Conservation (phyloP, 371 early-diverging fungal species). For the Parasitella parasitica region DNA sequence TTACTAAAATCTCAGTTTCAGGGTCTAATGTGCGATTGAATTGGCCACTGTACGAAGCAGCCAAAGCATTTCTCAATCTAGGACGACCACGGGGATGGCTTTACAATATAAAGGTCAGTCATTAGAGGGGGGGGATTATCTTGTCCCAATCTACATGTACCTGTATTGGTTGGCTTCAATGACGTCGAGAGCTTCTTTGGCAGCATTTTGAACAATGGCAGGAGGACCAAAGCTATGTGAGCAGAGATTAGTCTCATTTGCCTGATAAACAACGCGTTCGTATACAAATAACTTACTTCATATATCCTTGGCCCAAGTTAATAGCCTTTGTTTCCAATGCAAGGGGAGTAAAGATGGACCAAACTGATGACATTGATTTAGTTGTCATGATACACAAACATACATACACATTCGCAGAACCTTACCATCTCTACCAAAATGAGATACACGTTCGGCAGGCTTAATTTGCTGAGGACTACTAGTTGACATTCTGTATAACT, state of each 20-base stretch:
- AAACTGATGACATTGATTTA: slow-evolving; percentile 54
- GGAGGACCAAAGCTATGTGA: slow-evolving; percentile 79
- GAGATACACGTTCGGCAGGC: slow-evolving; percentile 40
- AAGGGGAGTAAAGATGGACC: slow-evolving; percentile 91
- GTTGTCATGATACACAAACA: not conserved
- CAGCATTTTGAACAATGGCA: slow-evolving; percentile 84
- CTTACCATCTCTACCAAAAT: slow-evolving; percentile 48
- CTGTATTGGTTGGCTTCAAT: slow-evolving; percentile 83
- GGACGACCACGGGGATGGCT: slow-evolving; percentile 83
- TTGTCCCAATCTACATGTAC: slow-evolving; percentile 8
- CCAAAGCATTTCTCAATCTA: slow-evolving; percentile 75
- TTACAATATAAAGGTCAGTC: not conserved
- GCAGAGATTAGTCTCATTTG: not conserved
- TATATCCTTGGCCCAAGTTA: slow-evolving; percentile 93
- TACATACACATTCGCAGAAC: not conserved
- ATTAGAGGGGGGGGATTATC: not conserved
- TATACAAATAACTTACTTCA: slow-evolving; percentile 55
- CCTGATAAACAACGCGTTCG: no score
- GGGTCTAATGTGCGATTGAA: slow-evolving; percentile 73
- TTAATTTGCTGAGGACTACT: slow-evolving; percentile 16
- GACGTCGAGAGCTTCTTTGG: slow-evolving; percentile 63
- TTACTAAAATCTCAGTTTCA: slow-evolving; percentile 81
- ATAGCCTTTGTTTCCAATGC: slow-evolving; percentile 84
- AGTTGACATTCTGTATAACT: not conserved
- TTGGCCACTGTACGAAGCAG: slow-evolving; percentile 70